phyloP scores from a whole-genome alignment of 2,329 filamentous ascomycete genomes.

The Colletotrichum spaethianum region DNA sequence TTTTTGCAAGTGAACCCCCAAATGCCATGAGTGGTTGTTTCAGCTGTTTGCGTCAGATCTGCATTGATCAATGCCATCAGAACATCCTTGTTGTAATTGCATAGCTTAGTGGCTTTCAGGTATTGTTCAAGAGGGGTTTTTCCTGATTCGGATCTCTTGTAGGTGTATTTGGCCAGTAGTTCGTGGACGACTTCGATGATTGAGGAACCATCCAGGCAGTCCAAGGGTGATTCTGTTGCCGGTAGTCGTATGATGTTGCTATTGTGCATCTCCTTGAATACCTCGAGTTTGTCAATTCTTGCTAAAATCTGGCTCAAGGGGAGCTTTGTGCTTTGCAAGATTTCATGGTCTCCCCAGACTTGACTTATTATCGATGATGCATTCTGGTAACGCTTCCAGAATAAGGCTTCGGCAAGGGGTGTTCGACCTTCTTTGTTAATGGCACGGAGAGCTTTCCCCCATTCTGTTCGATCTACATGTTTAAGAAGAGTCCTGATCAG shows the following conservation, averaged over 20 bases:
- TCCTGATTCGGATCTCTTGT: not conserved
- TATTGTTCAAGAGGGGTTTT: conserved; percentile 3
- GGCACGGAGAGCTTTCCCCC: not conserved
- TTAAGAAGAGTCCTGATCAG: not conserved
- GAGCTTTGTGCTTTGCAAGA: not conserved
- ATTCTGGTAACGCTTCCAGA: not conserved
- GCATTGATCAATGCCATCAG: not conserved
- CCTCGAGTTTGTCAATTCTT: not conserved
- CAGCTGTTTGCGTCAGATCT: not conserved
- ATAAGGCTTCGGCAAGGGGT: conserved; percentile 2
- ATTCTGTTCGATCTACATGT: not conserved
- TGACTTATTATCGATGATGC: not conserved
- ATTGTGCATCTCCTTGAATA: conserved; percentile 1
- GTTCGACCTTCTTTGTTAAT: conserved; percentile 6
- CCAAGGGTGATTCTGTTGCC: not conserved
- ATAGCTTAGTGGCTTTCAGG: not conserved
- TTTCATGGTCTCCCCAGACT: not conserved
- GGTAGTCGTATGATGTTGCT: not conserved
- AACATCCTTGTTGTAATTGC: not conserved
- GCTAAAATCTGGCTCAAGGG: not conserved
- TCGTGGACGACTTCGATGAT: not conserved
- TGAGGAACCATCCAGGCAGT: not conserved
- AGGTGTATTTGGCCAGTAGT: conserved; percentile 9
- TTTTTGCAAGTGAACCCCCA: conserved; percentile 5
- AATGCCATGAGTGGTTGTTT: not conserved